Percentiles rank a stretch among this genome's conserved stretches.
Evolutionary conservation across 2,329 filamentous ascomycete genomes (phyloP).

Genomic region (Sphaerostilbella broomeana): DNA sequence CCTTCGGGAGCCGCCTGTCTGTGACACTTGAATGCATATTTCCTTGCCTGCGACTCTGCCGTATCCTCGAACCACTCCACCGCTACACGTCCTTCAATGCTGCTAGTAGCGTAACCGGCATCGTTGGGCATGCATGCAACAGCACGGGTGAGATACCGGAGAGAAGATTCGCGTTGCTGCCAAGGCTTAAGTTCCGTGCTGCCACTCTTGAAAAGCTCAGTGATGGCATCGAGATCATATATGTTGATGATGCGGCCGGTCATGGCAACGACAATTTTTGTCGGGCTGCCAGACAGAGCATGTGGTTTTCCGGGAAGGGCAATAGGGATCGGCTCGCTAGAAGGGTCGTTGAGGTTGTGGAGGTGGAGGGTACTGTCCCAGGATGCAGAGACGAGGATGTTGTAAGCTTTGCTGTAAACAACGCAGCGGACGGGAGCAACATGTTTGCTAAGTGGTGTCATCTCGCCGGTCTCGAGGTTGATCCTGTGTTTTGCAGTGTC

Average conservation of each 20-base stretch:
- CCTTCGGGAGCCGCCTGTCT: constrained; percentile 62
- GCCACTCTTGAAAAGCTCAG: constrained; percentile 42
- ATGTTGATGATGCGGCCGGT: constrained; percentile 88
- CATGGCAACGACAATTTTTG: constrained; percentile 93
- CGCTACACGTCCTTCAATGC: constrained; percentile 90
- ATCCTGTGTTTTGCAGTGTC: constrained; percentile 37
- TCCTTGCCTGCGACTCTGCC: constrained; percentile 77
- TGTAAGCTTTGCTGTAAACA: constrained; percentile 70
- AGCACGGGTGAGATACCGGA: constrained; percentile 93
- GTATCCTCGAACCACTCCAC: constrained; percentile 98
- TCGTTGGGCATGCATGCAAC: constrained; percentile 97
- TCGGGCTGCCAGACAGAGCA: constrained; percentile 67
- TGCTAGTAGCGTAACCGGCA: constrained; percentile 83
- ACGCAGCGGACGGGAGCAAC: constrained; percentile 73
- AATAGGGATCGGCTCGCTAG: constrained; percentile 54
- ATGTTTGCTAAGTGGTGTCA: constrained; percentile 73
- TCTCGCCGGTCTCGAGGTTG: constrained; percentile 64
- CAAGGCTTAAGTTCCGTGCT: constrained; percentile 62
- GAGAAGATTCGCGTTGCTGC: constrained; percentile 87
- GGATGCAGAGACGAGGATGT: constrained; percentile 77
- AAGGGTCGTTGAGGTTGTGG: constrained; percentile 56
- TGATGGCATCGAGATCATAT: constrained; percentile 73
- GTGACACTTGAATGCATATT: constrained; percentile 99
- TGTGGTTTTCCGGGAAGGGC: constrained; percentile 81
- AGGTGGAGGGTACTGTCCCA: constrained; percentile 92